phyloP scores from a whole-genome alignment of 2,329 filamentous ascomycete genomes.

The Beauveria pseudobassiana region DNA sequence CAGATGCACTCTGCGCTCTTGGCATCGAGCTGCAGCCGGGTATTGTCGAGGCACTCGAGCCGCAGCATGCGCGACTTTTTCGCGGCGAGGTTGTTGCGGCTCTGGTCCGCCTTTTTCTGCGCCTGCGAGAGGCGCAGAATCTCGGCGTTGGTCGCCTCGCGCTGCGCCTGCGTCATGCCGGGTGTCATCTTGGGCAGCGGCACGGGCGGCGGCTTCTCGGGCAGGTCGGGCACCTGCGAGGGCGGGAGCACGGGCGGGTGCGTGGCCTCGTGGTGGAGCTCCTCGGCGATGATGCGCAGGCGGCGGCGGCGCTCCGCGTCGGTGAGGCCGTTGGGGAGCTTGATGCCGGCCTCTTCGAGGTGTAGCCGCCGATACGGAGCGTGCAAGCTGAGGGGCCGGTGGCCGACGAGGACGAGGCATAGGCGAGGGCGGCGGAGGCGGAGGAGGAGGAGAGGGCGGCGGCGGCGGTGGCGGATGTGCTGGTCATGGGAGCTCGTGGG shows the following conservation, averaged over 20 bases:
- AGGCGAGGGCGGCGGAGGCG: background rate
- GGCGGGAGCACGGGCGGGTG: constrained; percentile 23
- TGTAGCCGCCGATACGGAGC: constrained; percentile 13
- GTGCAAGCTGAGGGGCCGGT: background rate
- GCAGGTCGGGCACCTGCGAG: constrained; percentile 19
- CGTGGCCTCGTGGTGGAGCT: constrained; percentile 17
- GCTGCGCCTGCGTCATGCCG: background rate
- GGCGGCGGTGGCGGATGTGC: background rate
- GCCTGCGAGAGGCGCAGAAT: constrained; percentile 13
- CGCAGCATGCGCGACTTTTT: constrained; percentile 27
- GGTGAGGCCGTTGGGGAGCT: constrained; percentile 15
- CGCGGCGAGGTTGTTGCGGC: constrained; percentile 31
- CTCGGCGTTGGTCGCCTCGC: constrained; percentile 10
- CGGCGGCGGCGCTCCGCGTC: constrained; percentile 17
- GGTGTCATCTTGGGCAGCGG: constrained; percentile 15
- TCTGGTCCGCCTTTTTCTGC: constrained; percentile 22
- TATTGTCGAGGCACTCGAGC: constrained; percentile 20
- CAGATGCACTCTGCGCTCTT: constrained; percentile 20
- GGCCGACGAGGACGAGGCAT: too few species aligned
- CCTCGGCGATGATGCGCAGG: constrained; percentile 15
- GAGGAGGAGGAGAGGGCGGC: background rate
- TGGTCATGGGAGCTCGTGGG: background rate
- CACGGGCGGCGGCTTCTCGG: constrained; percentile 19
- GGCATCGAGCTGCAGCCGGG: constrained; percentile 18
- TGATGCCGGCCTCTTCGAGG: constrained; percentile 17